Base-by-base conservation (phyloP, 2,329 filamentous ascomycete species). In the Teratosphaeria epicoccoides region DNA sequence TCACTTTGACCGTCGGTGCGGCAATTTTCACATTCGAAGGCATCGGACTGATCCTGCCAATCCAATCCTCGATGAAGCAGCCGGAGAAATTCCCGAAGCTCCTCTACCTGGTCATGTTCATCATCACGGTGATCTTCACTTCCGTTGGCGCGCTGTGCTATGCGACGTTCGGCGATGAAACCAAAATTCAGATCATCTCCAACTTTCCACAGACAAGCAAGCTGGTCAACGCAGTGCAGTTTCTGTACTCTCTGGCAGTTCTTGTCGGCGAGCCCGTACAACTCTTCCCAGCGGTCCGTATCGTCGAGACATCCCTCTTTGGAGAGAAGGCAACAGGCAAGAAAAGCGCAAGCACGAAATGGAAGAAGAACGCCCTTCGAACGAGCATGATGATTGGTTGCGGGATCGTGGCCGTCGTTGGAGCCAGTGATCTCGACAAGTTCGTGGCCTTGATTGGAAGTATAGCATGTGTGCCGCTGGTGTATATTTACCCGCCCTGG, bases 21-120 rank as follows among this genome's bases (percentile, higher is more conserved):
- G 81, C 83, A 33, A 87, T 88, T 62, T 88, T 88, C 69, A 87
- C 85, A 0, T 88, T 87, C 59, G 85, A 88, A 64, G 85, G 85
- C 46, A 88, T 88, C 46, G 85, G 85, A 1, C 78, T 88, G 23
- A 87, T 88, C 56, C 72, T 88, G 7, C 85, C 85, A 0, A 88
- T 88, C 50, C 83, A 88, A 64, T 84, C 83, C 7, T 84, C 81
- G 52, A 88, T 88, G 85, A 79, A 79, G 60, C 73, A 82, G 52
- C 85, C 85, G 0, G 73, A 86, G 55, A 76, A 81, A 17, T 88
- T 88, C 60, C 76, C 79, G 59, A 73, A 73, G 52, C 75, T 88
- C 2, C 77, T 88, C 1, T 84, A 76, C 54, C 58, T 79, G 11
- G 80, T 88, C 67, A 88, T 88, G 84, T 63, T 82, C 54, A 74